A percentile compares a stretch with the other conserved stretches of the same genome.
Evolutionary conservation across 2,329 filamentous ascomycete genomes (phyloP).

Genomic region (Neopestalotiopsis sp.): DNA sequence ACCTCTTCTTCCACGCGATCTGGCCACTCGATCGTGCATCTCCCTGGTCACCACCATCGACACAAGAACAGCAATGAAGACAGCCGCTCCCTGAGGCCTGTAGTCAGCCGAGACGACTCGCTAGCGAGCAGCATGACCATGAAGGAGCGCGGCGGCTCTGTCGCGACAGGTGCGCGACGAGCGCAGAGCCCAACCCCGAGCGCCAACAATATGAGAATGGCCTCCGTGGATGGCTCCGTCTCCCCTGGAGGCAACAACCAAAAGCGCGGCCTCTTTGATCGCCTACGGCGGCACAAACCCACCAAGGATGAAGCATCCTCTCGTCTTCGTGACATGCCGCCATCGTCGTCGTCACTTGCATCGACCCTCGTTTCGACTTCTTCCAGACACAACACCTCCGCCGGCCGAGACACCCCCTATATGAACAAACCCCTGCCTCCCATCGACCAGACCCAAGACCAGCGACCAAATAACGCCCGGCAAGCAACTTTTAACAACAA

Average conservation of each 20-base stretch:
- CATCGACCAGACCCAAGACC: constrained; percentile 28
- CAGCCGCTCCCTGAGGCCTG: constrained; percentile 70
- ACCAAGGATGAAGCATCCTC: constrained; percentile 57
- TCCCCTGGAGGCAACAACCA: constrained; percentile 57
- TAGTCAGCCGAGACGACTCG: constrained; percentile 78
- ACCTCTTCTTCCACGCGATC: constrained; percentile 68
- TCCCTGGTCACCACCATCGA: constrained; percentile 66
- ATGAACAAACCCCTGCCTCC: constrained; percentile 39
- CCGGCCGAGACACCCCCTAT: constrained; percentile 45
- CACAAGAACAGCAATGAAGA: constrained; percentile 77
- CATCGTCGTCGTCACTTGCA: constrained; percentile 59
- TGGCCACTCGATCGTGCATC: constrained; percentile 65
- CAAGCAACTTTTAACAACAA: constrained; percentile 66
- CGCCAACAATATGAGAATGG: constrained; percentile 63
- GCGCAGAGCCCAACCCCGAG: constrained; percentile 85
- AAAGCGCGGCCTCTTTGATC: constrained; percentile 57
- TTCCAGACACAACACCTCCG: constrained; percentile 51
- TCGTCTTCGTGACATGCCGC: constrained; percentile 54
- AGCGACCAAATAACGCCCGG: constrained; percentile 37
- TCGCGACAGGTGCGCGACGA: constrained; percentile 52
- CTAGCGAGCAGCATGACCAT: constrained; percentile 51
- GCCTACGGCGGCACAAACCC: constrained; percentile 57
- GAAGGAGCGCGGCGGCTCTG: constrained; percentile 59
- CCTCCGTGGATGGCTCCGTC: constrained; percentile 58
- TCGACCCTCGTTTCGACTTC: constrained; percentile 56